A percentile compares a stretch with the other conserved stretches of the same genome.
Conservation (phyloP, 2,329 filamentous ascomycete species). For the Penicillium brasilianum region DNA sequence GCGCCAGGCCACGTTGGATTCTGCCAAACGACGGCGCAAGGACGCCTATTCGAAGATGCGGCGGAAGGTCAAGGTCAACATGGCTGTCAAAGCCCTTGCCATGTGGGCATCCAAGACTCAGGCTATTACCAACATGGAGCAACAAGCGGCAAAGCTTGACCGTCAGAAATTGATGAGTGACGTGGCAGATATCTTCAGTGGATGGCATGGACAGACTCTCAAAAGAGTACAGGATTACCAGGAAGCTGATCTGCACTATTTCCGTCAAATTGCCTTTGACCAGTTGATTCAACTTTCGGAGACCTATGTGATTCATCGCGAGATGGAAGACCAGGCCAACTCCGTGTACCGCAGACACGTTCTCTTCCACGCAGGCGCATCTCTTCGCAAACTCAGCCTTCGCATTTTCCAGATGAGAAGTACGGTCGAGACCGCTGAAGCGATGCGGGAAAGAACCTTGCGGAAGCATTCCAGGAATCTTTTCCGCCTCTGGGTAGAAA, state of each 20-base stretch:
- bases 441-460: conserved; percentile 58
- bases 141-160: conserved; percentile 45
- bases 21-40: conserved; percentile 58
- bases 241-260: conserved; percentile 46
- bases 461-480: conserved; percentile 61
- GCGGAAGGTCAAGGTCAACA: conserved; percentile 58
- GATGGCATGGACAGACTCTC: conserved; percentile 51
- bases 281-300: conserved; percentile 47
- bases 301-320: conserved; percentile 38
- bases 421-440: conserved; percentile 57
- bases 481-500: conserved; percentile 60
- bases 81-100: conserved; percentile 53
- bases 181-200: conserved; percentile 44
- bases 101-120: conserved; percentile 45
- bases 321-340: conserved; percentile 52
- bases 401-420: conserved; percentile 60
- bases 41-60: conserved; percentile 62
- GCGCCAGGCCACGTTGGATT: conserved; percentile 56
- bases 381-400: conserved; percentile 63
- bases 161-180: conserved; percentile 42
- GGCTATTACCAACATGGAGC: conserved; percentile 43
- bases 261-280: conserved; percentile 44
- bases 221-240: conserved; percentile 41
- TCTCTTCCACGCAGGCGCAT: conserved; percentile 52
- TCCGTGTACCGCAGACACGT: conserved; percentile 54